phyloP scores from a whole-genome alignment of 73 alveolate species.

The Uronychia setigera region DNA sequence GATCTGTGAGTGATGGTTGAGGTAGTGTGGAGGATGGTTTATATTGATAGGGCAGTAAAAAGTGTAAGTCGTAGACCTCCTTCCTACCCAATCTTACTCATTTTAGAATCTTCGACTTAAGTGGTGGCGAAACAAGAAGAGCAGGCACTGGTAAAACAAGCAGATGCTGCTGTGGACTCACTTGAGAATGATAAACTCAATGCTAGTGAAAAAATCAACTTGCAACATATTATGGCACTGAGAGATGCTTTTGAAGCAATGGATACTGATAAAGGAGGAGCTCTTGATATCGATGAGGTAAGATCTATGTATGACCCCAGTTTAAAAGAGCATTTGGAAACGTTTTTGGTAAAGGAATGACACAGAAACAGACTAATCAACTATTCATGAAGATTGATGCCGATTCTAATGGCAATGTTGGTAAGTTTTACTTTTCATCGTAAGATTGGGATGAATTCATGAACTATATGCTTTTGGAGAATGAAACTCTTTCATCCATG shows the following conservation, averaged over 20 bases:
- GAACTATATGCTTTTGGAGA: slow-evolving; percentile 80
- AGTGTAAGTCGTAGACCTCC: background rate
- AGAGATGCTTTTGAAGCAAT: slow-evolving; percentile 78
- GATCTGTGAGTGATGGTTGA: slow-evolving; percentile 4
- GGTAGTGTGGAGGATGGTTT: background rate
- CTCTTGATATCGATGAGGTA: slow-evolving; percentile 72
- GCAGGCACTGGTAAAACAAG: background rate
- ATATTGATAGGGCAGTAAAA: background rate
- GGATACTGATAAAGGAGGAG: slow-evolving; percentile 82
- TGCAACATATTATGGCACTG: slow-evolving; percentile 70
- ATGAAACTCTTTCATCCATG: slow-evolving; percentile 72
- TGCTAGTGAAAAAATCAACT: slow-evolving; percentile 70
- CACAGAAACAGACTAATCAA: slow-evolving; percentile 59
- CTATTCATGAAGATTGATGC: slow-evolving; percentile 83
- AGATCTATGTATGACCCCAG: background rate
- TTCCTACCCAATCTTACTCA: background rate
- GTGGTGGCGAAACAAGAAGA: background rate
- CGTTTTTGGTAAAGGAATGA: slow-evolving; percentile 72
- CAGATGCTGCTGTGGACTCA: background rate
- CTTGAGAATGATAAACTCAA: slow-evolving; percentile 11
- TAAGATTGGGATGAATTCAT: slow-evolving; percentile 85
- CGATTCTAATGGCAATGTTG: slow-evolving; percentile 72
- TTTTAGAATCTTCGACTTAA: background rate
- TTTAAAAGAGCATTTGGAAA: slow-evolving; percentile 78
- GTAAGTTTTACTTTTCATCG: slow-evolving; percentile 3